phyloP scores from a whole-genome alignment of 2,329 filamentous ascomycete species.

The Cercospora sp. region DNA sequence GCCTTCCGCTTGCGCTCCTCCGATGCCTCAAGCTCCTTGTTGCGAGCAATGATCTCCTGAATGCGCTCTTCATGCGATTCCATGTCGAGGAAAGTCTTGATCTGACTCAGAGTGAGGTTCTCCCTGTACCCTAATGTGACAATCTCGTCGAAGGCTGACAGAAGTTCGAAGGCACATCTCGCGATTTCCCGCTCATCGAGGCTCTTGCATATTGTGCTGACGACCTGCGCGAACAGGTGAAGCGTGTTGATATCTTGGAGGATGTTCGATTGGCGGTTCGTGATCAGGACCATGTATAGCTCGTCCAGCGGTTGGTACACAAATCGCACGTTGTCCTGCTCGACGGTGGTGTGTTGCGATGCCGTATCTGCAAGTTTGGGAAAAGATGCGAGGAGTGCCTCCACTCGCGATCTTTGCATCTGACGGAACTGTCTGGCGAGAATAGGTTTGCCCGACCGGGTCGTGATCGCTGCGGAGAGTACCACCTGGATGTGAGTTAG shows the following conservation, averaged over 20 bases:
- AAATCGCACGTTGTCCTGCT: conserved; percentile 99
- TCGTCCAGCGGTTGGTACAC: conserved; percentile 99
- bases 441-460: conserved; percentile 95
- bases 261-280: conserved; percentile 98
- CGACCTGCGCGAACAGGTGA: conserved; percentile 96
- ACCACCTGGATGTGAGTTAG: conserved; percentile 67
- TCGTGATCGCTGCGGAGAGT: conserved; percentile 98
- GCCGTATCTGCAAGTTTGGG: conserved; percentile 95
- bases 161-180: conserved; percentile 90
- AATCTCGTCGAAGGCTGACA: conserved; percentile 95
- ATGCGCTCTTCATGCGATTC: conserved; percentile 98
- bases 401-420: conserved; percentile 94
- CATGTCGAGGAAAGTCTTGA: conserved; percentile 99
- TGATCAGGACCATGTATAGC: conserved; percentile 99
- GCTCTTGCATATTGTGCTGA: conserved; percentile 92
- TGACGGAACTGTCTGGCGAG: conserved; percentile 97
- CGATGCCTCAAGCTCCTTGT: conserved; percentile 97
- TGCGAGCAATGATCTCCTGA: conserved; percentile 93
- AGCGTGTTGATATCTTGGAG: conserved; percentile 98
- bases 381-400: conserved; percentile 93
- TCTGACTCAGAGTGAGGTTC: conserved; percentile 93
- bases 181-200: conserved; percentile 94
- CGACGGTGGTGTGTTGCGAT: conserved; percentile 96
- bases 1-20: conserved; percentile 98
- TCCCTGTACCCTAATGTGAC: conserved; percentile 94